phyloP scores from a whole-genome alignment of 2,329 filamentous ascomycete genomes.

The Cordyceps tenuipes region DNA sequence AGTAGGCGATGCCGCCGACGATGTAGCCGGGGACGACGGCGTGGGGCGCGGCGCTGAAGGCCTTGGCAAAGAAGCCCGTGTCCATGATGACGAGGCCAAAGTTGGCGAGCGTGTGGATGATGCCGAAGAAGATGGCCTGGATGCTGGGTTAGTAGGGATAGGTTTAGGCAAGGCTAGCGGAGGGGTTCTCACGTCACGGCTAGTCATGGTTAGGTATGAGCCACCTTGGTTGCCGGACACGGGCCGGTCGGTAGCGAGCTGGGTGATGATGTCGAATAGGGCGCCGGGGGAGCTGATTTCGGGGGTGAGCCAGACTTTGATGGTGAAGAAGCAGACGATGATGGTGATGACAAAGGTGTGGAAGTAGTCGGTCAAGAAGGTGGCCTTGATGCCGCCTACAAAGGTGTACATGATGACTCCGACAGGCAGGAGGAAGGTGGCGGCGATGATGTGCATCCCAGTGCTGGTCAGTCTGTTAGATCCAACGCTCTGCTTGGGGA shows the following conservation, averaged over 20 bases:
- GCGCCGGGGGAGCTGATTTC: conserved; percentile 39
- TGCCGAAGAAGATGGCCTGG: conserved; percentile 41
- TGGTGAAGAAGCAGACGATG: conserved; percentile 40
- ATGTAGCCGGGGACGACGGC: conserved; percentile 45
- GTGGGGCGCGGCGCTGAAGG: conserved; percentile 37
- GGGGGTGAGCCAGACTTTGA: conserved; percentile 36
- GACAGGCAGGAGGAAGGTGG: conserved; percentile 35
- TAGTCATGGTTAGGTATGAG: conserved; percentile 48
- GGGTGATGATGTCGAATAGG: conserved; percentile 42
- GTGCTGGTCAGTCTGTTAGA: conserved; percentile 22
- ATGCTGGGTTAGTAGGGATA: not conserved
- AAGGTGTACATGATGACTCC: conserved; percentile 32
- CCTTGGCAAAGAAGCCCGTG: conserved; percentile 45
- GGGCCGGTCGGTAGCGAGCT: conserved; percentile 34
- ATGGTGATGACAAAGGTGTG: conserved; percentile 47
- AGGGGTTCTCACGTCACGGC: conserved; percentile 30
- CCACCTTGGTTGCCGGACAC: conserved; percentile 45
- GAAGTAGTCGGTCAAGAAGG: conserved; percentile 42
- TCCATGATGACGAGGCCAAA: conserved; percentile 48
- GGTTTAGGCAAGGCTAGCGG: not conserved
- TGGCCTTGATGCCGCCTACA: conserved; percentile 32
- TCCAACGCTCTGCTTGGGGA: too few species aligned
- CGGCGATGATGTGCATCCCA: conserved; percentile 41
- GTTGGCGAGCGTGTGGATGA: conserved; percentile 39
- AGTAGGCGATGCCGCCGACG: conserved; percentile 44